phyloP scores from a whole-genome alignment of 257 asterid genomes.

The Fraxinus quadrangulata region DNA sequence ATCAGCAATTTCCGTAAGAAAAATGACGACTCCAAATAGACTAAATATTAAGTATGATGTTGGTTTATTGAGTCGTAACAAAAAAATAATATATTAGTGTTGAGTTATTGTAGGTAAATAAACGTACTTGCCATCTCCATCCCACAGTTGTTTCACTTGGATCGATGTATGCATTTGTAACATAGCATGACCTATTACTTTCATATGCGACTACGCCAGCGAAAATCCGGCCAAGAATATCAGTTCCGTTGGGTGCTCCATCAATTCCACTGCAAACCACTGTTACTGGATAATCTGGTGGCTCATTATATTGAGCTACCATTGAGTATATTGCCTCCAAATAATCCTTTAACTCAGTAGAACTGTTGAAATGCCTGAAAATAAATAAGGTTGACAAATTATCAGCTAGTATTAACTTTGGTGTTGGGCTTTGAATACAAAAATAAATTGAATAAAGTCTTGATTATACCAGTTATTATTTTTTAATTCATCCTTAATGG shows the following conservation, averaged over 20 bases:
- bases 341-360: conserved; percentile 44
- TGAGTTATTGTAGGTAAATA: neutral
- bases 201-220: conserved; percentile 46
- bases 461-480: too few relatives aligned
- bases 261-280: conserved; percentile 58
- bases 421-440: too few relatives aligned
- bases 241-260: conserved; percentile 38
- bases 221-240: conserved; percentile 44
- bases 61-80: too few relatives aligned
- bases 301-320: conserved; percentile 60
- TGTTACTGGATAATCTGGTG: conserved; percentile 51
- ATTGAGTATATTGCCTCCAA: conserved; percentile 38
- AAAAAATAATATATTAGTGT: too few relatives aligned
- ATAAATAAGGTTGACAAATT: neutral
- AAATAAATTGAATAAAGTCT: too few relatives aligned
- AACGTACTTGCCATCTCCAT: conserved; percentile 74
- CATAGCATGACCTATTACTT: conserved; percentile 39
- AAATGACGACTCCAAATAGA: too few relatives aligned
- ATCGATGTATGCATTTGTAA: neutral
- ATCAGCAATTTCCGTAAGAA: too few relatives aligned
- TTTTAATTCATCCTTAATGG: too few relatives aligned
- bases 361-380: conserved; percentile 40
- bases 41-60: too few relatives aligned
- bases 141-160: conserved; percentile 45
- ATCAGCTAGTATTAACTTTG: too few relatives aligned